phyloP scores from a whole-genome alignment of 768 basidiomycete species.

The Podaxis sp. region DNA sequence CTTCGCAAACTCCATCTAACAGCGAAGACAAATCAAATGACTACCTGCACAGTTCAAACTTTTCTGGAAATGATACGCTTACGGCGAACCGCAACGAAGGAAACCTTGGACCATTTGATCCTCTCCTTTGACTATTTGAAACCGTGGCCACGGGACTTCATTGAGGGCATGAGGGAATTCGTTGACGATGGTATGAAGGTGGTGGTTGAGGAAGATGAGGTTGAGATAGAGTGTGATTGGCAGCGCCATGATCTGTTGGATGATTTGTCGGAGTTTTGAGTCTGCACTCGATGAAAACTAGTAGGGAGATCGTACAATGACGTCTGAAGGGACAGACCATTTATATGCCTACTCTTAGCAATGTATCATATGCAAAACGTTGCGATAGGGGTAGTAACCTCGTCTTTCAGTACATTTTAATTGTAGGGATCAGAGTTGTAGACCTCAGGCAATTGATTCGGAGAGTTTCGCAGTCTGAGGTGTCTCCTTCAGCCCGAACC shows the following conservation, averaged over 20 bases:
- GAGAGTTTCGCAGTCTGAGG: too few species aligned
- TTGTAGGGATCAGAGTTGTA: too few species aligned
- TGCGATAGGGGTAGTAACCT: too few species aligned
- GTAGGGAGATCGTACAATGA: too few species aligned
- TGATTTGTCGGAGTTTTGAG: too few species aligned
- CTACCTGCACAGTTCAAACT: background rate
- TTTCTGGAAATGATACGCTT: background rate
- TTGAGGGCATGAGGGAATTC: background rate
- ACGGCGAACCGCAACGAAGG: background rate
- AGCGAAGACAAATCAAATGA: conserved; percentile 2
- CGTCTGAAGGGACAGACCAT: too few species aligned
- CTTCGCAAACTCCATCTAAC: background rate
- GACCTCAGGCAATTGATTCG: too few species aligned
- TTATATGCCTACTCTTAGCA: too few species aligned
- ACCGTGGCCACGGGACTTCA: background rate
- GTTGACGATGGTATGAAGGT: background rate
- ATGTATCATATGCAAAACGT: too few species aligned
- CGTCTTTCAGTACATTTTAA: too few species aligned
- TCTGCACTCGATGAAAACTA: too few species aligned
- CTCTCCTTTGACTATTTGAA: background rate
- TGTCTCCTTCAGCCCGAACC: too few species aligned
- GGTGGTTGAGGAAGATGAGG: background rate
- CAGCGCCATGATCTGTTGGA: background rate
- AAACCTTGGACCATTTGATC: background rate
- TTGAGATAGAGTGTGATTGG: background rate